Evolutionary conservation across 2,329 filamentous ascomycete species (phyloP).

Genomic region (Calycina marina): DNA sequence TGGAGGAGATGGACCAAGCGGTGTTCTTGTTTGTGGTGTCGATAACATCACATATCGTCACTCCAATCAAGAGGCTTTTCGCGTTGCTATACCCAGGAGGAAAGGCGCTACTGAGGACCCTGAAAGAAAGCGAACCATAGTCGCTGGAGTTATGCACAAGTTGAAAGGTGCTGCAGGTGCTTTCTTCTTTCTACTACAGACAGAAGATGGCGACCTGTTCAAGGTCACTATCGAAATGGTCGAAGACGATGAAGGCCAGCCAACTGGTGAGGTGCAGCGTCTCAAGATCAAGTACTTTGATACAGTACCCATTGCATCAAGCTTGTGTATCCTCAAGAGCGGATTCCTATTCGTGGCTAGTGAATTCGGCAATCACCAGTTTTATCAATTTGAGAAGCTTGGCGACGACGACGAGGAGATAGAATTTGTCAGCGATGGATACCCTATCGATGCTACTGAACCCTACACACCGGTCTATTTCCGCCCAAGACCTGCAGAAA

Average conservation of each 20-base stretch:
- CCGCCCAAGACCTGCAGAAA: constrained; percentile 62
- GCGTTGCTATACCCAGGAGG: constrained; percentile 76
- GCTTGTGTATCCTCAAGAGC: constrained; percentile 83
- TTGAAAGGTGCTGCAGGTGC: constrained; percentile 68
- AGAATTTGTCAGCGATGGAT: constrained; percentile 74
- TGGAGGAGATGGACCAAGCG: constrained; percentile 83
- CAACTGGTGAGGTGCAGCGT: constrained; percentile 66
- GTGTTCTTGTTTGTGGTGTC: constrained; percentile 86
- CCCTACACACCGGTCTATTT: constrained; percentile 74
- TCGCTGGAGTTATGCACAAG: constrained; percentile 93
- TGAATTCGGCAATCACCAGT: constrained; percentile 83
- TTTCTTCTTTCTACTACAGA: constrained; percentile 94
- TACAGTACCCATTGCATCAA: constrained; percentile 78
- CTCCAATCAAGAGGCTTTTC: constrained; percentile 80
- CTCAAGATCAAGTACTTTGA: constrained; percentile 97
- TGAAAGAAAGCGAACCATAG: constrained; percentile 73
- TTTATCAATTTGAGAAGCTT: constrained; percentile 95
- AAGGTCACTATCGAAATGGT: constrained; percentile 89
- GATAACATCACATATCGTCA: constrained; percentile 96
- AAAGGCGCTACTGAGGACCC: constrained; percentile 85
- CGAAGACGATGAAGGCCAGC: constrained; percentile 62
- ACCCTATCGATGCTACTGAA: constrained; percentile 58
- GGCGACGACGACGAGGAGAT: constrained; percentile 88
- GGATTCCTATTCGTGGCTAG: constrained; percentile 88
- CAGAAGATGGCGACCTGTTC: constrained; percentile 96